Conservation (phyloP, 2,329 filamentous ascomycete species). For the Sarocladium kiliense region DNA sequence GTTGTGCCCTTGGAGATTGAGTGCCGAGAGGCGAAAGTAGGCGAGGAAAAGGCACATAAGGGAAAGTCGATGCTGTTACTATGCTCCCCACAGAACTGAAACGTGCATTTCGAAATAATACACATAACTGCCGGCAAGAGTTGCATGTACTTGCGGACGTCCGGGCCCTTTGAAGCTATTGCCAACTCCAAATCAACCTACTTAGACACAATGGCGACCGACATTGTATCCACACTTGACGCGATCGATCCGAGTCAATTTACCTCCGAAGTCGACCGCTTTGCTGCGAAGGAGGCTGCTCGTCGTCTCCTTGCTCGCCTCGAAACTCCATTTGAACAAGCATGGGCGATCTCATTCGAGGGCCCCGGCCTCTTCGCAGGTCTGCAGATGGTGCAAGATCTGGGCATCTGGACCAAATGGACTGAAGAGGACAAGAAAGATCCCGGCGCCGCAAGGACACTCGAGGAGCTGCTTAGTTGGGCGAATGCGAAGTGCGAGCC, state of each 20-base stretch:
- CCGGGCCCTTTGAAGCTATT: neutral
- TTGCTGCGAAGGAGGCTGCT: conserved; percentile 18
- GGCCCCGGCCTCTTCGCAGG: conserved; percentile 23
- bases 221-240: conserved; percentile 6
- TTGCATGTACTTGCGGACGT: too few species aligned
- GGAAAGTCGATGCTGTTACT: neutral
- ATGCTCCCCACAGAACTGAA: too few species aligned
- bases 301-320: conserved; percentile 23
- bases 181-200: neutral
- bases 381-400: conserved; percentile 23
- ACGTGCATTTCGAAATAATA: too few species aligned
- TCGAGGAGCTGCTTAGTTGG: conserved; percentile 22
- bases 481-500: conserved; percentile 18
- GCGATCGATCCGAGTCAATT: conserved; percentile 6
- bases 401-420: conserved; percentile 26
- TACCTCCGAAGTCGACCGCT: conserved; percentile 12
- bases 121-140: too few species aligned
- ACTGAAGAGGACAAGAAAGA: conserved; percentile 14
- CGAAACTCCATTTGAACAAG: conserved; percentile 26
- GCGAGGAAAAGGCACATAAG: too few species aligned
- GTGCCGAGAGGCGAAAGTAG: too few species aligned
- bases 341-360: conserved; percentile 25
- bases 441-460: conserved; percentile 20
- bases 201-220: neutral
- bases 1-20: too few species aligned